Evolutionary conservation across 768 basidiomycete genomes (phyloP), one percentile per base, ranked within the genome.

Genomic region (Rhodotorula kratochvilovae): DNA sequence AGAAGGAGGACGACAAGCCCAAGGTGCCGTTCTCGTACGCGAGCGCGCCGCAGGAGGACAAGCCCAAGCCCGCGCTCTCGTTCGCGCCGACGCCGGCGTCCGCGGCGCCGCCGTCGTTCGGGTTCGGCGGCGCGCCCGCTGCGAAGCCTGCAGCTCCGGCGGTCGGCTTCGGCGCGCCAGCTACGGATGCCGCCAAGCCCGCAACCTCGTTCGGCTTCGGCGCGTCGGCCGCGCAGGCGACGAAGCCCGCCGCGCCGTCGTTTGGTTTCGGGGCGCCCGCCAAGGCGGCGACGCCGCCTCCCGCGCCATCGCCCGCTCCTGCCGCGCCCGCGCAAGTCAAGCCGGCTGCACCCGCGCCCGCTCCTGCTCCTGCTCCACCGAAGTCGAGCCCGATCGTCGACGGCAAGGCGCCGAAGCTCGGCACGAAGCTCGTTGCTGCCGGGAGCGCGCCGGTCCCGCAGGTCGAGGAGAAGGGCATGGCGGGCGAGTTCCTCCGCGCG

Each of bases 401-500:
- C 29, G 6, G n/a, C 33, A 15, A 65, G 23, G 45, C 60, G 11
- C 69, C 70, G 1, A 67, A 66, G 29, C 27, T 75, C 63, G 73
- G 70, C 35, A 8, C 56, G 1, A 42, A 71, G 53, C 67, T 75
- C 39, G 39, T 62, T 43, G 50, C 46, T 2, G 33, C 55, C 12
- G 57, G 36, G 25, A 33, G 33, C 5, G 61, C 63, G 8, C 2
- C 45, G 0, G n/a, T 27, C 4, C 63, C 66, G 21, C 42, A n/a
- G 10, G 76, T 77, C 31, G n/a, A 70, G 36, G 75, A 76, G 65
- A 73, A 58, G 25, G 77, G 77, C 5, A 70, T 77, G 66, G 70
- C 77, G 0, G 77, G 77, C 23, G 75, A 77, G 63, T 77, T 76
- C 66, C 27, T 76, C 19, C 73, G 71, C 53, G 73, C 75, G 1